Conservation (phyloP, 2,329 filamentous ascomycete genomes). For the Hymenoscyphus fraxineus region DNA sequence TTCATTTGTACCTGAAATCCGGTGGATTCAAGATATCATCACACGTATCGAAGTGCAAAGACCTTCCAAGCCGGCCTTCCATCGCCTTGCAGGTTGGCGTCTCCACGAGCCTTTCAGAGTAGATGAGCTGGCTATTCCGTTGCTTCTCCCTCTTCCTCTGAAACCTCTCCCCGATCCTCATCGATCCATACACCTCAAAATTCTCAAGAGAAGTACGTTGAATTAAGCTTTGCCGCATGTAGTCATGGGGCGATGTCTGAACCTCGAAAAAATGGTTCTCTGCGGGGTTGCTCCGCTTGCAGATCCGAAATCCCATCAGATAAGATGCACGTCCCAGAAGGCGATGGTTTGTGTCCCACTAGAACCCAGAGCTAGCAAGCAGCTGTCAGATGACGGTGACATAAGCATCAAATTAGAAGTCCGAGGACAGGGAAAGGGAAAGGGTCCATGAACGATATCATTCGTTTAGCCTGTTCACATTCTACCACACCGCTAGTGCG, state of each 20-base stretch:
- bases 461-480: background rate
- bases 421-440: background rate
- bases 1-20: background rate
- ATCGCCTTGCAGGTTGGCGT: background rate
- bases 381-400: background rate
- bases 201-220: background rate
- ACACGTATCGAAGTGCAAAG: background rate
- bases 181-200: background rate
- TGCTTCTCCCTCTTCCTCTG: background rate
- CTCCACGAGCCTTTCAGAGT: background rate
- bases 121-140: background rate
- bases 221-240: background rate
- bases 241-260: background rate
- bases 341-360: background rate
- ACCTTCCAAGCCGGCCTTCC: background rate
- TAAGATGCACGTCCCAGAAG: slow-evolving; percentile 10
- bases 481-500: background rate
- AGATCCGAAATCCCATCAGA: slow-evolving; percentile 10
- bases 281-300: background rate
- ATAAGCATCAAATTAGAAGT: background rate
- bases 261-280: background rate
- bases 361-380: slow-evolving; percentile 1
- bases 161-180: background rate
- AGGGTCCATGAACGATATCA: background rate
- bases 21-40: background rate